phyloP scores from a whole-genome alignment of 192 early-diverging fungal genomes.

The Rhizophagus prolifer region DNA sequence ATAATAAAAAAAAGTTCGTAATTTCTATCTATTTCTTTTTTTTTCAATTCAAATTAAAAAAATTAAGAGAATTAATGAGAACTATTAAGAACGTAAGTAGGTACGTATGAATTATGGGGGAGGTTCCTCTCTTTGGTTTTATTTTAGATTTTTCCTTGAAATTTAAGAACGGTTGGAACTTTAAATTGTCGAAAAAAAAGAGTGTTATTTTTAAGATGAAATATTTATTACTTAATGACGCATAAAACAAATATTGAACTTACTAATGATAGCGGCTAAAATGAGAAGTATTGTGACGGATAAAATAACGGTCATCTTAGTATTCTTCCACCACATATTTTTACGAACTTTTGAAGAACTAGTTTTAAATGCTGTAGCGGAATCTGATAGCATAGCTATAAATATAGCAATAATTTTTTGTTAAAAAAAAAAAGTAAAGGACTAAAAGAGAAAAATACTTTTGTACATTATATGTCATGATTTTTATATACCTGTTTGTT shows the following conservation, averaged over 20 bases:
- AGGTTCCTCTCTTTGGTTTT: too few species aligned
- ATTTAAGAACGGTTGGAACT: conserved; percentile 4
- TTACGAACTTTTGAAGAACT: neutral
- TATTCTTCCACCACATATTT: conserved; percentile 21
- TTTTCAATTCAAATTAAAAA: too few species aligned
- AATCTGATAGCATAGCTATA: neutral
- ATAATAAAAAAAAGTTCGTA: too few species aligned
- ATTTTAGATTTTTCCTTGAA: conserved; percentile 6
- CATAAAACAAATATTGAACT: neutral
- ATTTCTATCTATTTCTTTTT: too few species aligned
- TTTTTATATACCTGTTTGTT: conserved; percentile 18
- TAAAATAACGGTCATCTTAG: conserved; percentile 22
- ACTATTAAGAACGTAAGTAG: too few species aligned
- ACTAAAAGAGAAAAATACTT: neutral
- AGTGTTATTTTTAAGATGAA: neutral
- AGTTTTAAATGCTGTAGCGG: neutral
- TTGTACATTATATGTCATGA: neutral
- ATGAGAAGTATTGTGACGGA: neutral
- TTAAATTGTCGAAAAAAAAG: neutral
- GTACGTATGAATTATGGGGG: too few species aligned
- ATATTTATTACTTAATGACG: neutral
- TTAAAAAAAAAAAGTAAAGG: neutral
- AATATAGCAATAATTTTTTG: neutral
- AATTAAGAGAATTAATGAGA: too few species aligned
- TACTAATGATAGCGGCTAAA: conserved; percentile 2